Conservation (phyloP, 2,329 filamentous ascomycete species). For the Sclerotinia spermophila region DNA sequence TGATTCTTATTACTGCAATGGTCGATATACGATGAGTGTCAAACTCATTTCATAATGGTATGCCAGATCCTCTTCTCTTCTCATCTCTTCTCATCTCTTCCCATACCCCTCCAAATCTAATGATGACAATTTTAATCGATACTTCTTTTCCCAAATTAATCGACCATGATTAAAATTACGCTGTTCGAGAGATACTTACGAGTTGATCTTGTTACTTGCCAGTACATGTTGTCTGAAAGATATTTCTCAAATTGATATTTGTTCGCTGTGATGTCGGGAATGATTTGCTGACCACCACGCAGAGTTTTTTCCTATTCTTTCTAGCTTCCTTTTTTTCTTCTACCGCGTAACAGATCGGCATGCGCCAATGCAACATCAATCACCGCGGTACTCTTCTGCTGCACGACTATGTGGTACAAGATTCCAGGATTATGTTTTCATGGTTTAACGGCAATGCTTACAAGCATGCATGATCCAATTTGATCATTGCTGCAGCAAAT, state of each 20-base stretch:
- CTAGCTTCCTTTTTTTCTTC: conserved; percentile 5
- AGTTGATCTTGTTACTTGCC: conserved; percentile 79
- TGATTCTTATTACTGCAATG: background rate
- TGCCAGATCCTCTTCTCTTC: conserved; percentile 6
- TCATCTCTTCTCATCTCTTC: background rate
- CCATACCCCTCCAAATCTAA: conserved; percentile 37
- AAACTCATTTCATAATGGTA: conserved; percentile 20
- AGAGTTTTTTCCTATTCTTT: conserved; percentile 23
- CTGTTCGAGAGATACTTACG: conserved; percentile 61
- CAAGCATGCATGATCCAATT: background rate
- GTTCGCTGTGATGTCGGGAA: conserved; percentile 17
- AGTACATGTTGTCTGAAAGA: conserved; percentile 77
- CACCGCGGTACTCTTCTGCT: conserved; percentile 1
- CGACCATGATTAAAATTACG: conserved; percentile 76
- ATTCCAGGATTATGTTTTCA: background rate
- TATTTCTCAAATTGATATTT: background rate
- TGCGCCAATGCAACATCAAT: conserved; percentile 3
- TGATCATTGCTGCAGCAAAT: background rate
- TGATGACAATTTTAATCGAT: conserved; percentile 62
- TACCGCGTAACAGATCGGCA: background rate
- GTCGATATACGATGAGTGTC: background rate
- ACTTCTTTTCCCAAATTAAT: conserved; percentile 87
- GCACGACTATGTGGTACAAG: background rate
- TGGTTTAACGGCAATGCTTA: conserved; percentile 1
- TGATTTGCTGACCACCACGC: conserved; percentile 24